phyloP scores from a whole-genome alignment of 1,284 basidiomycete species.

The Peniophora sp. region DNA sequence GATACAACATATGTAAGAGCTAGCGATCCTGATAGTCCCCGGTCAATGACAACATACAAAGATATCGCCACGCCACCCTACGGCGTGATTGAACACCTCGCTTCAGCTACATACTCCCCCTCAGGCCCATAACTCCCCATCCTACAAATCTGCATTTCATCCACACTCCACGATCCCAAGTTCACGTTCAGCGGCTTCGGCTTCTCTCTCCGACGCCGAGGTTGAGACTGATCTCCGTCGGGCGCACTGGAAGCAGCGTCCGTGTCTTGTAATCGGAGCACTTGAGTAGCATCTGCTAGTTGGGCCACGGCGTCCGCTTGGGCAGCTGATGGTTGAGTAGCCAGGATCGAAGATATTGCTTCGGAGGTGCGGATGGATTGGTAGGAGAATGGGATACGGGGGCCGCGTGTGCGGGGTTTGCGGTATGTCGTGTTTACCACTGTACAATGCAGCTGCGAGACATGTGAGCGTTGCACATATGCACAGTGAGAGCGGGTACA shows the following conservation, averaged over 20 bases:
- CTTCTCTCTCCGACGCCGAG: constrained; percentile 1
- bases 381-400: constrained; percentile 40
- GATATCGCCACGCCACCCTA: no score
- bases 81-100: constrained; percentile 8
- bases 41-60: no score
- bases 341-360: constrained; percentile 11
- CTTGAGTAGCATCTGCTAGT: neutral
- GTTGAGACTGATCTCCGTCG: neutral
- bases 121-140: constrained; percentile 53
- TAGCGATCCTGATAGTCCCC: no score
- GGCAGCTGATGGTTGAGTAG: neutral
- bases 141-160: constrained; percentile 48
- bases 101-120: constrained; percentile 42
- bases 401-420: constrained; percentile 25
- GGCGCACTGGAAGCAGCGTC: neutral
- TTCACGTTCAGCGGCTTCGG: constrained; percentile 22
- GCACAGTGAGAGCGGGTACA: constrained; percentile 7
- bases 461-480: neutral
- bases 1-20: no score
- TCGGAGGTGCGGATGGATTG: constrained; percentile 29
- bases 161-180: constrained; percentile 38
- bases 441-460: constrained; percentile 57
- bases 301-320: no score
- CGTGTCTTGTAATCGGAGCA: neutral
- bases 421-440: constrained; percentile 55